Evolutionary conservation across 139 green algal species (phyloP), one percentile per base, ranked within the genome.

Genomic region (Yamagishiella unicocca): DNA sequence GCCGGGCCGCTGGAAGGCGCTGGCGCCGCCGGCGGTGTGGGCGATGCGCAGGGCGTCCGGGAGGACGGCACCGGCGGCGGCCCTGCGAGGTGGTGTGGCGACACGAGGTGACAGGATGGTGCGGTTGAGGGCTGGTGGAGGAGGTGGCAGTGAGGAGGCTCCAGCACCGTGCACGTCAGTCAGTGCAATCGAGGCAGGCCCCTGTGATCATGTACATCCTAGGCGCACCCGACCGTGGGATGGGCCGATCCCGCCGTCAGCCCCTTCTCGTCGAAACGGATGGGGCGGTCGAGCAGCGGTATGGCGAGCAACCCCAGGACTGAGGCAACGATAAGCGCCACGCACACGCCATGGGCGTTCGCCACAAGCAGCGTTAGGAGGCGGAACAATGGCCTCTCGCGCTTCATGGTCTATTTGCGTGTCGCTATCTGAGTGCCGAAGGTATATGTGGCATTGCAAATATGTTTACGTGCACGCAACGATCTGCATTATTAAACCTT

Each of bases 251-350:
- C 92, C 24, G 92, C 84, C 40, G 95, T 89, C 68, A 96, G 90
- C 21, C 93, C 90, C 78, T 96, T 97, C 42, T 97, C 94, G 43
- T 96, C 93, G 55, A 96, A 93, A 42, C 90, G 91, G 31, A 92
- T 93, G 7, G 14, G 24, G 21, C 92, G 93, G 24, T 90, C 88
- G 29, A 92, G 68, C 37, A 93, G 40, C 0, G 94, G 94, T 24
- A 96, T 71, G 0, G 79, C 81, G 17, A 92, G 19, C 21, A 94
- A 46, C 0, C 90, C 89, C 0, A 79, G 9, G 0, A 90, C 2
- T 0, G 89, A 90, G 22, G 74, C 45, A 14, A 92, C 27, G n/a
- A 90, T 64, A 5, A 95, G 88, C 21, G 90, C 19, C 46, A 74
- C 12, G 27, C 46, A 70, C 2, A 94, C 22, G 1, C 2, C 29